These are phyloP conservation scores for Dactylellina sp. DNA, from an alignment of 2,329 filamentous ascomycete genomes.

Conservation along the genomic window DNA sequence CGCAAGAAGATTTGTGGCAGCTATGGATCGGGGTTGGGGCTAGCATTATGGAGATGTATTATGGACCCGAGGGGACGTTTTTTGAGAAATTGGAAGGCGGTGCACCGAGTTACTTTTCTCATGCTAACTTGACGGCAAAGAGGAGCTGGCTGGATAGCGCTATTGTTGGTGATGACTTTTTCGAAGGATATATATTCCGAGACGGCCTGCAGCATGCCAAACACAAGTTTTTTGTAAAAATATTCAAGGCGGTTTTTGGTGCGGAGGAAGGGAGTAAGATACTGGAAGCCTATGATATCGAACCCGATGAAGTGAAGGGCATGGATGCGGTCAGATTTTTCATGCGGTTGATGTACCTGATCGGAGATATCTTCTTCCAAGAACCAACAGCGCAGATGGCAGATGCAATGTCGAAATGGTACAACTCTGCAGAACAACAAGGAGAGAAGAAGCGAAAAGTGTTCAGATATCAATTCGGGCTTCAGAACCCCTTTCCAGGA, in stretches of 20 bases:
- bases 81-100: conserved; percentile 27
- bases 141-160: conserved; percentile 50
- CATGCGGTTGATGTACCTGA: conserved; percentile 54
- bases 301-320: conserved; percentile 18
- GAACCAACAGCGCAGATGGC: conserved; percentile 52
- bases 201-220: conserved; percentile 29
- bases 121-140: conserved; percentile 28
- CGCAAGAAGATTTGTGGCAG: conserved; percentile 42
- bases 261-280: conserved; percentile 25
- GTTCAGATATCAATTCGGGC: conserved; percentile 58
- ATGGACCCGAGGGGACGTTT: conserved; percentile 40
- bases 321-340: conserved; percentile 57
- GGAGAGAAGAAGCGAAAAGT: conserved; percentile 51
- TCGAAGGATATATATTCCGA: conserved; percentile 56
- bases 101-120: conserved; percentile 27
- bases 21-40: conserved; percentile 20
- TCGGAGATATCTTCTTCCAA: conserved; percentile 58
- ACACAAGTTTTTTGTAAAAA: conserved; percentile 27
- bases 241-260: conserved; percentile 32
- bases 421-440: not conserved
- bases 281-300: conserved; percentile 55
- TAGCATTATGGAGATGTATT: conserved; percentile 42
- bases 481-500: conserved; percentile 63
- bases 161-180: conserved; percentile 59
- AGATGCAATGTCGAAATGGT: conserved; percentile 37